A percentile compares a stretch with the other conserved stretches of the same genome.
phyloP scores from a whole-genome alignment of 1,284 basidiomycete genomes.

The Anthracocystis panici-leucophaei region DNA sequence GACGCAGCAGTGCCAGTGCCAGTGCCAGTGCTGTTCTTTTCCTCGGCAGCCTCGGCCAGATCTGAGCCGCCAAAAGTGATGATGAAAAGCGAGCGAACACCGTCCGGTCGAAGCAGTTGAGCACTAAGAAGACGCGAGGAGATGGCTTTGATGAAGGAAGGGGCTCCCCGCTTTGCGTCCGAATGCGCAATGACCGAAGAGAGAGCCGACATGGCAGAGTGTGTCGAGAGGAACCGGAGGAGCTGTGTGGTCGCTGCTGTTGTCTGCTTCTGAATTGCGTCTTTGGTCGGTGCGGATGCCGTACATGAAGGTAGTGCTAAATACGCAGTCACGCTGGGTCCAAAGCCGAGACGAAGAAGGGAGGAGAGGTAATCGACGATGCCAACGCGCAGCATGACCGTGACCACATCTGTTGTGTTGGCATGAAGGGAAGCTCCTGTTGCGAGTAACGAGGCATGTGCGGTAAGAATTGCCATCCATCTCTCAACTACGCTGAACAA shows the following conservation, averaged over 20 bases:
- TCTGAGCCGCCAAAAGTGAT: conserved; percentile 54
- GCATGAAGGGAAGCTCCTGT: conserved; percentile 2
- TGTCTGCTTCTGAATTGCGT: conserved; percentile 26
- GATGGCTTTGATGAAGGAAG: conserved; percentile 47
- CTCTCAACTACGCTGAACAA: conserved; percentile 16
- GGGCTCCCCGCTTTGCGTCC: conserved; percentile 28
- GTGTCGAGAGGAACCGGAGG: conserved; percentile 36
- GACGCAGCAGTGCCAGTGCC: conserved; percentile 35
- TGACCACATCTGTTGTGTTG: conserved; percentile 29
- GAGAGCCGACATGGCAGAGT: conserved; percentile 47
- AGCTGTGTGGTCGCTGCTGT: conserved; percentile 34
- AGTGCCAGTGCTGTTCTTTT: conserved; percentile 26
- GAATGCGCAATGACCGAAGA: conserved; percentile 42
- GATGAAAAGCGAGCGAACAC: conserved; percentile 59
- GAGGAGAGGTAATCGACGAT: conserved; percentile 45
- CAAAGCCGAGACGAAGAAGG: conserved; percentile 43
- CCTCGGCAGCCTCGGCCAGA: conserved; percentile 27
- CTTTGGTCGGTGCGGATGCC: conserved; percentile 16
- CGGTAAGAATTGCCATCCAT: conserved; percentile 19
- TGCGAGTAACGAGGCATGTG: background rate
- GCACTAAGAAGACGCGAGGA: conserved; percentile 56
- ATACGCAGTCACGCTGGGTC: conserved; percentile 12
- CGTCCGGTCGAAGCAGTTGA: conserved; percentile 64
- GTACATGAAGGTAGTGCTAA: background rate
- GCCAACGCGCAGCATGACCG: conserved; percentile 41